phyloP scores from a whole-genome alignment of 768 basidiomycete species.

The Pholiota conissans region DNA sequence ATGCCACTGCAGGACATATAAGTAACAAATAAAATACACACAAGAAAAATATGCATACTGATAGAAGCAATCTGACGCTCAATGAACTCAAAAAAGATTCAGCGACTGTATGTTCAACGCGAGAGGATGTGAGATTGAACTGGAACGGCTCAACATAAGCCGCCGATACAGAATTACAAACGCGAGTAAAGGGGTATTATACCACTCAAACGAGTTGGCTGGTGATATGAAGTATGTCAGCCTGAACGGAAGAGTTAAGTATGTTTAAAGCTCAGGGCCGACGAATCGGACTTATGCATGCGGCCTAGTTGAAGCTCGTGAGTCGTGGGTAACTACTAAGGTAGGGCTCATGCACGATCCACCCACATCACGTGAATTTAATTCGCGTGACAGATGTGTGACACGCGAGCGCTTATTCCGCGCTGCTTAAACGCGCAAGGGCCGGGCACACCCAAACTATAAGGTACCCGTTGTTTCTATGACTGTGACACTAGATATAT shows the following conservation, averaged over 20 bases:
- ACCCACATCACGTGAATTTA: too few species aligned
- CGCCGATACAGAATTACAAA: neutral
- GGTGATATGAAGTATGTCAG: neutral
- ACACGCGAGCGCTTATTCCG: too few species aligned
- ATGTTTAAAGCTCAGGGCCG: neutral
- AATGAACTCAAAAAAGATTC: too few species aligned
- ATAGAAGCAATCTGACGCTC: neutral
- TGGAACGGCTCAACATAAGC: neutral
- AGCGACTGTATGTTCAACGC: neutral
- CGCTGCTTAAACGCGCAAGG: too few species aligned
- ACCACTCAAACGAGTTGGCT: neutral
- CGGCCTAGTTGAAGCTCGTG: neutral
- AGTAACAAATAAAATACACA: neutral
- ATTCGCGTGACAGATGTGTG: too few species aligned
- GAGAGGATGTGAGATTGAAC: neutral
- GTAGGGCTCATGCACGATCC: too few species aligned
- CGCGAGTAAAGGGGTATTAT: neutral
- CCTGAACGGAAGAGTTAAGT: too few species aligned
- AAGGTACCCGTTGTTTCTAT: too few species aligned
- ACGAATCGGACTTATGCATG: neutral
- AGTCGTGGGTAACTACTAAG: too few species aligned
- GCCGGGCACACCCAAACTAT: too few species aligned
- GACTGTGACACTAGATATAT: too few species aligned
- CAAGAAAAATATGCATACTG: neutral
- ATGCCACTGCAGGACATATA: constrained; percentile 10